Evolutionary conservation across 1,139 yeast genomes (phyloP).

Genomic region (Suhomyces guaymorum): DNA sequence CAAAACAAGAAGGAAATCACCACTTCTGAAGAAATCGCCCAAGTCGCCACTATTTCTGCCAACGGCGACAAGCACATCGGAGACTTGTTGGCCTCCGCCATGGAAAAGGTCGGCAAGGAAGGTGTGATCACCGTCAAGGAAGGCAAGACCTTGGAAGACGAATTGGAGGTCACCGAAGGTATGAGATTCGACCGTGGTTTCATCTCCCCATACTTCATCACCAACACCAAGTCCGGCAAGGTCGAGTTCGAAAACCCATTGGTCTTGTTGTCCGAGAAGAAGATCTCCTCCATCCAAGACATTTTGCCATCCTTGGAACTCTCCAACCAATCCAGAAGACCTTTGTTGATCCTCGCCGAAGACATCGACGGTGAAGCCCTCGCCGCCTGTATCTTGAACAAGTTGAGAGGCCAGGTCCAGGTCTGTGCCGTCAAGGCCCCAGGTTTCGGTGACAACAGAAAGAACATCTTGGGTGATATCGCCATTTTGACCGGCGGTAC

Average conservation of each 20-base stretch:
- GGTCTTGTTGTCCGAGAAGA: conserved; percentile 88
- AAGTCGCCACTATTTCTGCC: conserved; percentile 98
- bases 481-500: conserved; percentile 98
- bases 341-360: conserved; percentile 91
- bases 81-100: conserved; percentile 88
- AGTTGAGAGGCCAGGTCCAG: conserved; percentile 98
- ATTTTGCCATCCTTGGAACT: conserved; percentile 92
- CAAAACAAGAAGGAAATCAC: conserved; percentile 95
- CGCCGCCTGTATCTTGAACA: conserved; percentile 98
- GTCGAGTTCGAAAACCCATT: conserved; percentile 97
- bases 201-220: conserved; percentile 97
- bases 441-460: conserved; percentile 99
- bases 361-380: conserved; percentile 98
- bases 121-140: conserved; percentile 98
- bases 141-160: conserved; percentile 96
- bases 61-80: conserved; percentile 97
- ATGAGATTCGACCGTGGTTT: conserved; percentile 99
- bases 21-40: conserved; percentile 95
- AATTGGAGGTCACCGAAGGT: conserved; percentile 97
- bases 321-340: conserved; percentile 94
- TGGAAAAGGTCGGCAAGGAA: conserved; percentile 99
- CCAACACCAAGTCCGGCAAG: conserved; percentile 94
- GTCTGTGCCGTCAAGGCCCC: conserved; percentile 99
- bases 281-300: conserved; percentile 90
- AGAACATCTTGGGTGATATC: conserved; percentile 95